These are phyloP conservation scores for Mitragyna speciosa DNA, from an alignment of 257 asterid species.

Conservation along the genomic window DNA sequence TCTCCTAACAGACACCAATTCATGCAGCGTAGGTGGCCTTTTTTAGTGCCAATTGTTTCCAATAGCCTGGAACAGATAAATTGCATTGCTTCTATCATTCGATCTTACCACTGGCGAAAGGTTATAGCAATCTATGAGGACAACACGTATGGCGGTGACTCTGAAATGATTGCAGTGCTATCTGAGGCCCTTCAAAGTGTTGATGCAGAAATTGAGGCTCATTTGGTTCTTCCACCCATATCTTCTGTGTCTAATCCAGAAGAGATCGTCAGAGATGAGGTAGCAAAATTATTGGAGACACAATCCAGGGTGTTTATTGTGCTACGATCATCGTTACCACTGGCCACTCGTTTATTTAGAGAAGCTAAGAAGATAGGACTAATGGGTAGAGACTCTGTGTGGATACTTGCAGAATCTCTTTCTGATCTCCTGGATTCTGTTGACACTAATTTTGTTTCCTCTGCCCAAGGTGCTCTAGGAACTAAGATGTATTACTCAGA, in stretches of 20 bases:
- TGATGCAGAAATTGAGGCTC: slow-evolving; percentile 34
- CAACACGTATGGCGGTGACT: slow-evolving; percentile 31
- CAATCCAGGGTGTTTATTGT: slow-evolving; percentile 47
- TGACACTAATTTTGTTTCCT: slow-evolving; percentile 21
- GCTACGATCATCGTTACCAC: slow-evolving; percentile 35
- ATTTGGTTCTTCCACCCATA: slow-evolving; percentile 30
- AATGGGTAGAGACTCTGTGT: slow-evolving; percentile 43
- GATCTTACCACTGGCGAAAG: slow-evolving; percentile 39
- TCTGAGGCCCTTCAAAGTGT: slow-evolving; percentile 30
- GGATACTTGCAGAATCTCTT: slow-evolving; percentile 41
- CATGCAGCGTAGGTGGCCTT: slow-evolving; percentile 42
- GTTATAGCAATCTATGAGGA: slow-evolving; percentile 39
- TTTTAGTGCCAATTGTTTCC: slow-evolving; percentile 36
- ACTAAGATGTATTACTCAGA: slow-evolving; percentile 32
- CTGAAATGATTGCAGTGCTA: slow-evolving; percentile 31
- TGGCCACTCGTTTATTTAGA: slow-evolving; percentile 29
- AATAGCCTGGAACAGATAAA: slow-evolving; percentile 25
- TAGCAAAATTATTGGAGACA: slow-evolving; percentile 22
- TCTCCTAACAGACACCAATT: slow-evolving; percentile 18
- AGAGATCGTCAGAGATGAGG: slow-evolving; percentile 23
- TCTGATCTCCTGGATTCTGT: slow-evolving; percentile 42
- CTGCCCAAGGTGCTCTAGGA: slow-evolving; percentile 43
- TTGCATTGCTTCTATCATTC: slow-evolving; percentile 29
- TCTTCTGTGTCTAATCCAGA: slow-evolving; percentile 32
- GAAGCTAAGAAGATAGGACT: slow-evolving; percentile 37